phyloP scores from a whole-genome alignment of 495 filamentous ascomycete species.

The Aspergillus wentii region DNA sequence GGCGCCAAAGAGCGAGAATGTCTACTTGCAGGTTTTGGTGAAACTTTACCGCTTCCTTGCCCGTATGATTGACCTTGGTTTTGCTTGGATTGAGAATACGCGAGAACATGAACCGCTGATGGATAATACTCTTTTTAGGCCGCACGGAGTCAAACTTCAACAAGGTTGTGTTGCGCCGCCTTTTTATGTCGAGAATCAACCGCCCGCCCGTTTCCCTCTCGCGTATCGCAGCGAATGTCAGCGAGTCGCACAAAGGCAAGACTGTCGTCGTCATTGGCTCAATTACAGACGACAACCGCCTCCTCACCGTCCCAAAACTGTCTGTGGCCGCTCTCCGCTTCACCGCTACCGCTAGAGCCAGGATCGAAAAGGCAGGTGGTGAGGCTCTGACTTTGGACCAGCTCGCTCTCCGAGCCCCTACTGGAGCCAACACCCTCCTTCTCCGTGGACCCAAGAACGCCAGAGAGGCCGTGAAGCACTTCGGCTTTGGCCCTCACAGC shows the following conservation, averaged over 20 bases:
- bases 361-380: constrained; percentile 88
- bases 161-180: constrained; percentile 90
- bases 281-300: constrained; percentile 94
- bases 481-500: constrained; percentile 94
- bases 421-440: constrained; percentile 89
- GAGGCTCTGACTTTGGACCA: constrained; percentile 94
- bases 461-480: constrained; percentile 97
- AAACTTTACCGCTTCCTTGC: constrained; percentile 99
- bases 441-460: constrained; percentile 96
- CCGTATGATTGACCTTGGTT: constrained; percentile 57
- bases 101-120: constrained; percentile 4
- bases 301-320: constrained; percentile 83
- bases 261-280: constrained; percentile 89
- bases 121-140: constrained; percentile 47
- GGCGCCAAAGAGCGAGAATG: constrained; percentile 97
- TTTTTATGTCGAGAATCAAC: constrained; percentile 97
- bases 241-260: constrained; percentile 71
- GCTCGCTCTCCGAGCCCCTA: constrained; percentile 87
- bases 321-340: constrained; percentile 89
- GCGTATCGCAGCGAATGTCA: constrained; percentile 66
- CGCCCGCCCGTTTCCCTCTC: constrained; percentile 91
- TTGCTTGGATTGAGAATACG: constrained; percentile 5
- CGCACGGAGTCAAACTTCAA: constrained; percentile 97
- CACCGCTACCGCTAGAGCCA: constrained; percentile 89
- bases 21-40: constrained; percentile 94